A percentile compares a stretch with the other conserved stretches of the same genome.
Conservation (phyloP, 495 filamentous ascomycete species). For the Mycothermus thermophilus region DNA sequence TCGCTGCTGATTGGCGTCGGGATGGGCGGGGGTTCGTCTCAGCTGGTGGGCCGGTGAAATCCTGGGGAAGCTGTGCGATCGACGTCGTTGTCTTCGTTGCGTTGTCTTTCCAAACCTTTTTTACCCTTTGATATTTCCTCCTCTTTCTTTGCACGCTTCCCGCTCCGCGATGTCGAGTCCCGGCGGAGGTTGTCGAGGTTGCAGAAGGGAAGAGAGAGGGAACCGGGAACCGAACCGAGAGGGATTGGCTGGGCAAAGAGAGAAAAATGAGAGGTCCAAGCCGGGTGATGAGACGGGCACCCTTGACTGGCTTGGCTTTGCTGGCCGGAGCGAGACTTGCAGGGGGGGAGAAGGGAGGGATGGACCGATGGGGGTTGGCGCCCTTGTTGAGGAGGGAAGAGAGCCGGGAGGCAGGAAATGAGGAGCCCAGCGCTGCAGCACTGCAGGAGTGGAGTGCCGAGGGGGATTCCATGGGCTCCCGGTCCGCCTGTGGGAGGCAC, state of each 20-base stretch:
- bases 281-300: background rate
- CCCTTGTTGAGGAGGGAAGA: too few species aligned
- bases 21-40: too few species aligned
- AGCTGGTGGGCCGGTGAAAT: conserved; percentile 11
- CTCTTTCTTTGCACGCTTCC: background rate
- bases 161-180: background rate
- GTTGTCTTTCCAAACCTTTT: too few species aligned
- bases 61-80: too few species aligned
- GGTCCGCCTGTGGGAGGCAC: conserved; percentile 2
- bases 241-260: background rate
- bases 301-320: too few species aligned
- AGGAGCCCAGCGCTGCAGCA: conserved; percentile 14
- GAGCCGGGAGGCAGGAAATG: conserved; percentile 20
- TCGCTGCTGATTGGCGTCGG: too few species aligned
- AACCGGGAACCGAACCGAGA: background rate
- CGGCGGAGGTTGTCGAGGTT: conserved; percentile 1
- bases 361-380: too few species aligned
- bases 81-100: too few species aligned
- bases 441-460: too few species aligned
- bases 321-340: conserved; percentile 1
- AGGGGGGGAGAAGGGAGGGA: conserved; percentile 2
- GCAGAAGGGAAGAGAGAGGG: background rate
- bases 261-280: background rate
- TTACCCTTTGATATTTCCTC: background rate
- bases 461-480: too few species aligned